Evolutionary conservation across 306 rosid species (phyloP).

Genomic region (Acacia acuminata): DNA sequence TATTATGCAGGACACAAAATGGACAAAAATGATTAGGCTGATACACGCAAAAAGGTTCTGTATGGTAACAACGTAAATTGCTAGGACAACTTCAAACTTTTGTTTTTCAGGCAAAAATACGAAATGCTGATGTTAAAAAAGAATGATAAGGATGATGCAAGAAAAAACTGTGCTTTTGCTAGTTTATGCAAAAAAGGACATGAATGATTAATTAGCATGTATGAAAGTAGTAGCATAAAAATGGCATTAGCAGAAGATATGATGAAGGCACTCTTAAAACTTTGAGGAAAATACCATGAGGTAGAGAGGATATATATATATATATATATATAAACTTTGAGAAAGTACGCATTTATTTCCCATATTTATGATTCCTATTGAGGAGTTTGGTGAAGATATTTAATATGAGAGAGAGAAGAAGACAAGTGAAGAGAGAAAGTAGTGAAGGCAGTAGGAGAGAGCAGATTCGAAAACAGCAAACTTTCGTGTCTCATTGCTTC

Average conservation of each 20-base stretch:
- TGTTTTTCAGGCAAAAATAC: conserved; percentile 21
- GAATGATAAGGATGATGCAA: conserved; percentile 2
- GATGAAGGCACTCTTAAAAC: conserved; percentile 13
- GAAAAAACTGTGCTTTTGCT: not conserved
- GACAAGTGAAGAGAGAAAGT: conserved; percentile 10
- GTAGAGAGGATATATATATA: not conserved
- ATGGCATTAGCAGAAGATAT: conserved; percentile 21
- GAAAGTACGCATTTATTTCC: conserved; percentile 37
- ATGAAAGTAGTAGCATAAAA: conserved; percentile 16
- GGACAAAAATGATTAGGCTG: conserved; percentile 15
- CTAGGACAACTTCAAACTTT: not conserved
- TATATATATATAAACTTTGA: not conserved
- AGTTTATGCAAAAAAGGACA: conserved; percentile 11
- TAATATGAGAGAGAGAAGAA: conserved; percentile 46
- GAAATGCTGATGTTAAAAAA: conserved; percentile 19
- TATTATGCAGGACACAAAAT: conserved; percentile 21
- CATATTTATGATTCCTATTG: conserved; percentile 44
- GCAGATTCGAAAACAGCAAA: conserved; percentile 52
- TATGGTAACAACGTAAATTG: not conserved
- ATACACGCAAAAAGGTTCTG: conserved; percentile 12
- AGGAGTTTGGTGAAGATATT: conserved; percentile 54
- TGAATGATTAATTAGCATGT: not conserved
- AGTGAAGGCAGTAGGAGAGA: not conserved
- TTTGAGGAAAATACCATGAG: conserved; percentile 25
- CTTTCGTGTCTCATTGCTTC: conserved; percentile 44